Base-by-base conservation (phyloP, 257 asterid genomes). In the Nicotiana paniculata region DNA sequence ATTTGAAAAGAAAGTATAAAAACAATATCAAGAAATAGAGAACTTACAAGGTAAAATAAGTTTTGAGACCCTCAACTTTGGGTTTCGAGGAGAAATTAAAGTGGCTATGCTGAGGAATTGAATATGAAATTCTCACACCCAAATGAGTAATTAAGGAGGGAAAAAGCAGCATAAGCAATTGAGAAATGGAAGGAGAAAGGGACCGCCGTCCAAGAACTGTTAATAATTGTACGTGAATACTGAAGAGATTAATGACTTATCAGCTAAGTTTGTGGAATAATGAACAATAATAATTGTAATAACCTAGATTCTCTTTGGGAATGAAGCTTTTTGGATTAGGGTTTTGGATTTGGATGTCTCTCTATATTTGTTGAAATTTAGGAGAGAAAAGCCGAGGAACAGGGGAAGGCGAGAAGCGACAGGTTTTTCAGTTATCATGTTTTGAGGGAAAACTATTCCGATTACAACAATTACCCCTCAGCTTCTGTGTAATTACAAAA, bases 361-460 rank as follows among this genome's bases (percentile, higher is more conserved):
- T 61, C 32, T 26, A 5, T 10, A 24, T 72, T 74, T 26, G 21
- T 74, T 69, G 21, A 68, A 85, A 55, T 77, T 43, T 82, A 26
- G 54, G 65, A 66, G 81, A 70, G 83, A 75, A 39, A 63, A 0
- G 12, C 33, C 32, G 78, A 77, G 43, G 64, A 53, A 61, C 15
- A 21, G 88, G 55, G 70, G 54, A 66, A 33, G 51, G 68, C 43
- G 67, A 78, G 37, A 82, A 81, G 84, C 77, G 86, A 83, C 85
- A 66, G 91, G 85, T 86, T 85, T 85, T 88, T 88, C 85, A 48
- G 90, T 82, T 86, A 83, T 67, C 63, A 21, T 18, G 15, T 72
- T 21, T 58, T 58, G 26, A 58, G 18, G 21, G 57, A 15, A 13
- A 54, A 5, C 6, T 54, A 54, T 65, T 26, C 5, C 5, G 26